Evolutionary conservation across 768 basidiomycete species (phyloP), one percentile per base, ranked within the genome.

Genomic region (Tulasnella sp.): DNA sequence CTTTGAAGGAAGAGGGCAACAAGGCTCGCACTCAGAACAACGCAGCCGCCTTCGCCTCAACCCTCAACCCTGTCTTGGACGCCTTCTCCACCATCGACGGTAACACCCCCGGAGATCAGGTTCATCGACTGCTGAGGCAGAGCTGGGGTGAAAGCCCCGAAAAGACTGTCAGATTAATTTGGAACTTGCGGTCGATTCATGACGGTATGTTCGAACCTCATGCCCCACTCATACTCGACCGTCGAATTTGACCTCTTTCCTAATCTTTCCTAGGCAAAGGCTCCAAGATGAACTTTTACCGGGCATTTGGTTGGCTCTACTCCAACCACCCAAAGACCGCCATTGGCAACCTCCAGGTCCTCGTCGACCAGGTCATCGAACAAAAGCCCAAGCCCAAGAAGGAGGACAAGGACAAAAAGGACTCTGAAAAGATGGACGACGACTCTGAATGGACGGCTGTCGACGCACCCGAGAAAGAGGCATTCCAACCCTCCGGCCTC

Each of bases 321-420:
- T 85, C 90, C 7, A 86, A 92, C 6, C 92, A 93, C 80, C 92
- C 92, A 1, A 88, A 91, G 3, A 93, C 93, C 0, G 91, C 92
- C 2, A 90, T 94, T 71, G 81, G 83, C 12, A 93, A 93, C 82
- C 88, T 93, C 5, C 86, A 83, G 27, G 83, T 86, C 79, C 86
- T 93, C 6, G 88, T 91, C 52, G 85, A 88, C 12, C 90, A 90
- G 0, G 87, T 89, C 10, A 90, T 90, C 83, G 85, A 84, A 40
- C 84, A 82, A 82, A 82, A 81, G 48, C 81, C 34, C 79, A 82
- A 40, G 77, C 83, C 27, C 40, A 74, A 80, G 86, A 18, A 80
- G 38, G 80, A 80, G 31, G 77, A 75, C 44, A 58, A 74, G 62
- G 75, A 62, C 12, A 73, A 79, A 48, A 81, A 68, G 78, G 79